phyloP scores from a whole-genome alignment of 2,329 filamentous ascomycete genomes.

The Fusarium sp. region DNA sequence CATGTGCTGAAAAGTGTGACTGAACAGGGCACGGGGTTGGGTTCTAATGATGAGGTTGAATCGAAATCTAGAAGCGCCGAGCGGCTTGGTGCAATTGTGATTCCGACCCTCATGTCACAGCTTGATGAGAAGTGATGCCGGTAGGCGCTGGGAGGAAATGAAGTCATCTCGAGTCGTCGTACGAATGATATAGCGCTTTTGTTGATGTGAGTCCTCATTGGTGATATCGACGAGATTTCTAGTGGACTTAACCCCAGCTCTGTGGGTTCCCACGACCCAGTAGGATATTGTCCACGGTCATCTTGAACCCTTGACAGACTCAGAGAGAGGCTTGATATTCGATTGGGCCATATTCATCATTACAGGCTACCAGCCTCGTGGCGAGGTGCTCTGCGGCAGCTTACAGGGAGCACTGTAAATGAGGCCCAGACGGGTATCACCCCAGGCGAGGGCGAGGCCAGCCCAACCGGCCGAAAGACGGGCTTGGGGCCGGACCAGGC shows the following conservation, averaged over 20 bases:
- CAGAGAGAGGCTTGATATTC: neutral
- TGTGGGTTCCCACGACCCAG: constrained; percentile 14
- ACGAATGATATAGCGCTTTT: neutral
- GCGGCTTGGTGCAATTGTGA: neutral
- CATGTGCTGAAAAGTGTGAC: constrained; percentile 23
- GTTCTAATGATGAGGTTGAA: constrained; percentile 25
- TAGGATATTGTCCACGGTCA: neutral
- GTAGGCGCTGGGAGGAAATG: neutral
- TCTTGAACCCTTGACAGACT: neutral
- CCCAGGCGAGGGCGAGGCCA: neutral
- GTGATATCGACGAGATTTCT: constrained; percentile 7
- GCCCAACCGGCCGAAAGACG: constrained; percentile 12
- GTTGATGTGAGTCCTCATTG: constrained; percentile 3
- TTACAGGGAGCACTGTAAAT: constrained; percentile 20
- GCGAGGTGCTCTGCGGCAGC: constrained; percentile 6
- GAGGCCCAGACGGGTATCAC: constrained; percentile 24
- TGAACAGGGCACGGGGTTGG: constrained; percentile 25
- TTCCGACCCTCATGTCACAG: constrained; percentile 7
- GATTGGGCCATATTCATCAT: constrained; percentile 3
- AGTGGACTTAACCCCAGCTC: constrained; percentile 17
- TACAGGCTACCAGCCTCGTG: constrained; percentile 9
- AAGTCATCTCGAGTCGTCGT: neutral
- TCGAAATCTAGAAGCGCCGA: constrained; percentile 17
- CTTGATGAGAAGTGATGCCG: neutral
- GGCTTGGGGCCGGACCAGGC: neutral